Conservation (phyloP, 257 asterid genomes). For the Handroanthus guayacan region DNA sequence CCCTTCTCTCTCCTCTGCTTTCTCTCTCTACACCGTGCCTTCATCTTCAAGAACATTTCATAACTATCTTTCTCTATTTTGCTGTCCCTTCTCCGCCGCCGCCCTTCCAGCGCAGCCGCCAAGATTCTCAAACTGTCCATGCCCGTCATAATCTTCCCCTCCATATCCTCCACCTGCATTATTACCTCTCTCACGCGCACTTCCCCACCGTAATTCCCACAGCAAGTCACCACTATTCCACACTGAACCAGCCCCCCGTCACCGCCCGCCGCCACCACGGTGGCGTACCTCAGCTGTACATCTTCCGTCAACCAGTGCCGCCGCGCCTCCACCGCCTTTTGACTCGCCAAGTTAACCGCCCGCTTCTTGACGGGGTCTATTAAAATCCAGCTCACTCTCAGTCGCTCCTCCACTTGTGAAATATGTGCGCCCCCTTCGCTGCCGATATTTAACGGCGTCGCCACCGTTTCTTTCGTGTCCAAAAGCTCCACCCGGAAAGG, state of each 20-base stretch:
- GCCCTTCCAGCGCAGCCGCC: conserved; percentile 56
- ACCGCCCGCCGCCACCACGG: conserved; percentile 40
- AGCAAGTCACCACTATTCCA: conserved; percentile 62
- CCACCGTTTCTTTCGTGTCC: conserved; percentile 49
- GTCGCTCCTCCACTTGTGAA: conserved; percentile 40
- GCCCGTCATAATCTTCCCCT: conserved; percentile 58
- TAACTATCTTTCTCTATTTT: conserved; percentile 48
- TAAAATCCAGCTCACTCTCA: conserved; percentile 77
- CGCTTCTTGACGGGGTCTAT: conserved; percentile 55
- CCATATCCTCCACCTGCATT: conserved; percentile 70
- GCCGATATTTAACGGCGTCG: conserved; percentile 40
- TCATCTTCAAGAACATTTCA: conserved; percentile 49
- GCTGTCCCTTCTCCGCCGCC: conserved; percentile 45
- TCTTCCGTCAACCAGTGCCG: conserved; percentile 67
- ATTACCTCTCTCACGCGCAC: conserved; percentile 65
- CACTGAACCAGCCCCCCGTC: conserved; percentile 50
- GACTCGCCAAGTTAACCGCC: conserved; percentile 64
- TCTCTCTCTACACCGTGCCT: conserved; percentile 45
- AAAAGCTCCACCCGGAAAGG: conserved; percentile 69
- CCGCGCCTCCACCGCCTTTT: conserved; percentile 56
- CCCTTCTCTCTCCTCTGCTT: conserved; percentile 53
- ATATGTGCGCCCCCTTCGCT: neutral
- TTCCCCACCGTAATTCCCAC: conserved; percentile 58
- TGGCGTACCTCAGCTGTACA: conserved; percentile 51
- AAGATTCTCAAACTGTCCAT: conserved; percentile 56